Evolutionary conservation across 2,329 filamentous ascomycete species (phyloP).

Genomic region (Neonectria ditissima): DNA sequence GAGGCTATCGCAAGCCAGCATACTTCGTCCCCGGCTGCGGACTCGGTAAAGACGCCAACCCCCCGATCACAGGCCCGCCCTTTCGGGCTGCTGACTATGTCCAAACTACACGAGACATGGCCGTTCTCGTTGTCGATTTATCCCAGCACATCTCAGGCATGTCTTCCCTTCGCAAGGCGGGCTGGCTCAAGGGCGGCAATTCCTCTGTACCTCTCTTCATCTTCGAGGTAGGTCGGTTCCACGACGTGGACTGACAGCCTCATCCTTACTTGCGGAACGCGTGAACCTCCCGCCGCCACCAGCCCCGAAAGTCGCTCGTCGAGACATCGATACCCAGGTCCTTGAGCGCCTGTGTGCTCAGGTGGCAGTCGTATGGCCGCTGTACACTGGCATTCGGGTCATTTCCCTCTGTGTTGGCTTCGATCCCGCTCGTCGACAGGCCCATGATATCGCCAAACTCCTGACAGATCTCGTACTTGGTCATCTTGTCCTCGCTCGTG

Average conservation of each 20-base stretch:
- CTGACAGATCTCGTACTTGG: conserved; percentile 90
- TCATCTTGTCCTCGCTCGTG: conserved; percentile 85
- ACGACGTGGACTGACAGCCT: background rate
- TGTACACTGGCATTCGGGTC: conserved; percentile 78
- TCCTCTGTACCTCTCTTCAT: background rate
- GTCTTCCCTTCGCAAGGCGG: conserved; percentile 17
- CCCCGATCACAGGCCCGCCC: background rate
- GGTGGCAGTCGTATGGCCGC: conserved; percentile 88
- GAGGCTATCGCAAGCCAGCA: conserved; percentile 8
- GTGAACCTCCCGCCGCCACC: conserved; percentile 78
- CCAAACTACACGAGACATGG: background rate
- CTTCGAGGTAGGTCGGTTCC: background rate
- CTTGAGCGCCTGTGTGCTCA: conserved; percentile 80
- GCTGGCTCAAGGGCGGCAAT: conserved; percentile 5
- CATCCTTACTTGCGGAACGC: conserved; percentile 66
- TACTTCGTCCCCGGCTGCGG: background rate
- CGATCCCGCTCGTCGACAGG: conserved; percentile 74
- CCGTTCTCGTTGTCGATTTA: background rate
- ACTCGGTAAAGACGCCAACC: background rate
- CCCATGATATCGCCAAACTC: conserved; percentile 84
- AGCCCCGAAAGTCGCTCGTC: conserved; percentile 80
- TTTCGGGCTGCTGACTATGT: background rate
- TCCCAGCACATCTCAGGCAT: conserved; percentile 22
- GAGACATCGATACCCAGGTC: conserved; percentile 80
- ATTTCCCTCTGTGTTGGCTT: conserved; percentile 77